phyloP scores from a whole-genome alignment of 2,329 filamentous ascomycete species.

The Dactylellina haptotyla region DNA sequence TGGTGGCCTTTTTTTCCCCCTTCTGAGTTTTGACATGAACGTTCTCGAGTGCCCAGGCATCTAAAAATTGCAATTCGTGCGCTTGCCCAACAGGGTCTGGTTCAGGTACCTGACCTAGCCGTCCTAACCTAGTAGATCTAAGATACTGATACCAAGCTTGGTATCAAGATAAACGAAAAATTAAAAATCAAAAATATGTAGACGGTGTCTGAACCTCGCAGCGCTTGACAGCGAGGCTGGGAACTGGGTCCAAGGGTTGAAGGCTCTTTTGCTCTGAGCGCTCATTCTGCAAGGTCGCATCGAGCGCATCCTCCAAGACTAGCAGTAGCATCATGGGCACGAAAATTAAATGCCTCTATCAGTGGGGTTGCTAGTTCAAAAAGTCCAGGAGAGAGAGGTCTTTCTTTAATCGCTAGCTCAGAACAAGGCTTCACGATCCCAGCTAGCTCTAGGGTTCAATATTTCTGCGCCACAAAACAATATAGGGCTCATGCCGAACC shows the following conservation, averaged over 20 bases:
- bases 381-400: background rate
- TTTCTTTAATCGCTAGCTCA: slow-evolving; percentile 21
- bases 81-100: slow-evolving; percentile 44
- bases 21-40: background rate
- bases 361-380: background rate
- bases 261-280: background rate
- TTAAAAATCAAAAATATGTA: background rate
- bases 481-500: slow-evolving; percentile 26
- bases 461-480: slow-evolving; percentile 30
- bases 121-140: slow-evolving; percentile 24
- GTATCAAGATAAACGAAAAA: slow-evolving; percentile 49
- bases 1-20: background rate
- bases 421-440: slow-evolving; percentile 22
- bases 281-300: background rate
- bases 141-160: slow-evolving; percentile 39
- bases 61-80: slow-evolving; percentile 1
- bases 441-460: slow-evolving; percentile 49
- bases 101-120: slow-evolving; percentile 47
- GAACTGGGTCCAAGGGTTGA: background rate
- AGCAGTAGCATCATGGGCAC: too few relatives aligned
- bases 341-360: slow-evolving; percentile 6
- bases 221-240: background rate
- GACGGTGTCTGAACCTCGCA: background rate
- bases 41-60: slow-evolving; percentile 11
- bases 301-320: background rate